Evolutionary conservation across 2,329 filamentous ascomycete genomes (phyloP).

Genomic region (Calonectria ilicicola): DNA sequence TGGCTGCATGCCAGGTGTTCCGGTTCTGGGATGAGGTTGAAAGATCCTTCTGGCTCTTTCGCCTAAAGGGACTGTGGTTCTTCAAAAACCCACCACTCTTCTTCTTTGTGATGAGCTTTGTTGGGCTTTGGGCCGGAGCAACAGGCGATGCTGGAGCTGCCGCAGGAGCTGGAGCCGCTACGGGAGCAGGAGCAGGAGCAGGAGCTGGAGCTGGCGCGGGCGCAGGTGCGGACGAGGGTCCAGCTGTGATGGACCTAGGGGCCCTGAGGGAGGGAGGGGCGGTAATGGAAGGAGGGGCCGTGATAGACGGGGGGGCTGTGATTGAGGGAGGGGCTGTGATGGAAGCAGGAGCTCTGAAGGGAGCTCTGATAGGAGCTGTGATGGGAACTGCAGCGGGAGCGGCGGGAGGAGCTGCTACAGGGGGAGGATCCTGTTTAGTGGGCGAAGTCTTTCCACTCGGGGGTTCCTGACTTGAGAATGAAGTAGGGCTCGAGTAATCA

Average conservation of each 20-base stretch:
- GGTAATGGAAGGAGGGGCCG: not conserved
- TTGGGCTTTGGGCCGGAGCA: constrained; percentile 60
- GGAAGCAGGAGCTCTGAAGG: not conserved
- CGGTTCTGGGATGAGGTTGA: constrained; percentile 57
- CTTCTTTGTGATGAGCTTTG: constrained; percentile 76
- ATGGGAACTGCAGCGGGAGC: not conserved
- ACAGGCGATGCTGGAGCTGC: constrained; percentile 8
- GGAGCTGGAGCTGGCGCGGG: not conserved
- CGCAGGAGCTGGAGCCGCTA: not conserved
- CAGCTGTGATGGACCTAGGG: not conserved
- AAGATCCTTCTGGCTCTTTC: constrained; percentile 87
- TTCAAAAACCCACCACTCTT: constrained; percentile 92
- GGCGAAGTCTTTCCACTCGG: constrained; percentile 81
- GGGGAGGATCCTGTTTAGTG: constrained; percentile 68
- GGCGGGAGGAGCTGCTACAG: constrained; percentile 15
- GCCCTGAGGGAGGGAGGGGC: not conserved
- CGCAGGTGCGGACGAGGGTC: not conserved
- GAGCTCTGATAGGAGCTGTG: not conserved
- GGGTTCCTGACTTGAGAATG: constrained; percentile 87
- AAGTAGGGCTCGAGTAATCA: constrained; percentile 90
- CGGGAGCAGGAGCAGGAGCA: not conserved
- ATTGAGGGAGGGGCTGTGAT: not conserved
- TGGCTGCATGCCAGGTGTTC: constrained; percentile 69
- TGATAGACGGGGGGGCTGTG: not conserved
- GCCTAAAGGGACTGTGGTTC: constrained; percentile 90